Conservation (phyloP, 352 stramenopile genomes). For the Pythium sukuiense region DNA sequence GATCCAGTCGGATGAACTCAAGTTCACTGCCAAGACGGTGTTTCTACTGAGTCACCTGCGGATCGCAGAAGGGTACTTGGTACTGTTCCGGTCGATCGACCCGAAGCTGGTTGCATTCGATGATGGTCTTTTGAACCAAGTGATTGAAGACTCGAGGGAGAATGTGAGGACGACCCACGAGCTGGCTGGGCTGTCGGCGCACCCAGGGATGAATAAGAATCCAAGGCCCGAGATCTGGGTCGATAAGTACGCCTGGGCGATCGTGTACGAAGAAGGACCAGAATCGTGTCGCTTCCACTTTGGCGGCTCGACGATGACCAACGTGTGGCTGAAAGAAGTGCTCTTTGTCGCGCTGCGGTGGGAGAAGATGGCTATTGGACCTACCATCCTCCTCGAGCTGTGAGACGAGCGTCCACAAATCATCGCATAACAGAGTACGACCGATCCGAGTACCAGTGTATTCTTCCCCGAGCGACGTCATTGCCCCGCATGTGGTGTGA, state of each 20-base stretch:
- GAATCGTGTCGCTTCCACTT: slow-evolving; percentile 59
- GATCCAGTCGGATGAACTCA: slow-evolving; percentile 36
- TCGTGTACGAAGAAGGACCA: slow-evolving; percentile 41
- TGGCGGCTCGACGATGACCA: slow-evolving; percentile 48
- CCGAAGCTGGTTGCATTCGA: slow-evolving; percentile 16
- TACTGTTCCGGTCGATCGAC: slow-evolving; percentile 64
- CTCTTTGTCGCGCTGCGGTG: slow-evolving; percentile 63
- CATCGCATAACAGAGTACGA: no score
- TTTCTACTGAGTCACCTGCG: slow-evolving; percentile 47
- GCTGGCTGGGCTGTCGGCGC: background rate
- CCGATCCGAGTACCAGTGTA: no score
- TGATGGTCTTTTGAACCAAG: slow-evolving; percentile 5
- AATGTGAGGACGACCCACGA: background rate
- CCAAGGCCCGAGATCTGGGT: slow-evolving; percentile 31
- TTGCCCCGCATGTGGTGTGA: no score
- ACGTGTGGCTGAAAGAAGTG: slow-evolving; percentile 71
- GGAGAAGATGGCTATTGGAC: slow-evolving; percentile 53
- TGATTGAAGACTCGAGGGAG: slow-evolving; percentile 12
- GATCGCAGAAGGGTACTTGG: slow-evolving; percentile 46
- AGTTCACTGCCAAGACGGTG: slow-evolving; percentile 45
- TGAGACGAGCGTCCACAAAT: background rate
- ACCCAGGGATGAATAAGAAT: slow-evolving; percentile 21
- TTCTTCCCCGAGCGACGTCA: no score
- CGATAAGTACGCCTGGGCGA: slow-evolving; percentile 58
- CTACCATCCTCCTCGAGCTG: slow-evolving; percentile 11